Percentiles rank a stretch among this genome's conserved stretches.
Evolutionary conservation across 331 rosid genomes (phyloP).

Genomic region (Erythrophleum ivorense): DNA sequence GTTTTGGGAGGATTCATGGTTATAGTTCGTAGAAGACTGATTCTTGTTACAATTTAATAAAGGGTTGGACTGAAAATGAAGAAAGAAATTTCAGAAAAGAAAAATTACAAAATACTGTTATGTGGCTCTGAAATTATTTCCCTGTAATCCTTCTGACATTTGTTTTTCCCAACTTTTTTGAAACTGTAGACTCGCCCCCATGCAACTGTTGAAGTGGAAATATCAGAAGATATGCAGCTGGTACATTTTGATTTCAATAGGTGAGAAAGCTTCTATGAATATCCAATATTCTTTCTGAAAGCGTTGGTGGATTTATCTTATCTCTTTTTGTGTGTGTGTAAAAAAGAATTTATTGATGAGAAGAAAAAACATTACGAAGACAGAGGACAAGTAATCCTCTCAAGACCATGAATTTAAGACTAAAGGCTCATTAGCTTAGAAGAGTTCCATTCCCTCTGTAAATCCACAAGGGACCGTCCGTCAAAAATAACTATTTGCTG

Average conservation of each 20-base stretch:
- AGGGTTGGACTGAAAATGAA: background rate
- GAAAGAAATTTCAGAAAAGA: background rate
- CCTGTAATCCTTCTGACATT: slow-evolving; percentile 26
- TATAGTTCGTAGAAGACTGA: slow-evolving; percentile 3
- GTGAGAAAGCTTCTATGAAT: slow-evolving; percentile 46
- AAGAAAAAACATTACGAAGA: background rate
- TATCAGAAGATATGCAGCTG: slow-evolving; percentile 98
- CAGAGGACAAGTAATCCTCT: background rate
- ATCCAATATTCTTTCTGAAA: slow-evolving; percentile 2
- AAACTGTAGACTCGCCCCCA: slow-evolving; percentile 89
- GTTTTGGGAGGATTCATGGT: slow-evolving; percentile 1
- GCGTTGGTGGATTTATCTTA: slow-evolving; percentile 17
- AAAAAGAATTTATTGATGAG: background rate
- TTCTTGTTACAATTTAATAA: slow-evolving; percentile 26
- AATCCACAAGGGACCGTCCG: background rate
- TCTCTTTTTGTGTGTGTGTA: background rate
- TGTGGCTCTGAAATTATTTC: slow-evolving; percentile 13
- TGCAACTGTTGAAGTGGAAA: slow-evolving; percentile 99
- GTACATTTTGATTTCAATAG: slow-evolving; percentile 99
- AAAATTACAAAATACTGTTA: background rate
- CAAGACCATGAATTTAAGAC: background rate
- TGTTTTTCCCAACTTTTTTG: slow-evolving; percentile 22
- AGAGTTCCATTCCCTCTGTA: background rate
- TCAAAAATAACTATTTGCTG: background rate
- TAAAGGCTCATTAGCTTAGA: background rate